These are phyloP conservation scores for Simplicillium sp. DNA, from an alignment of 2,329 filamentous ascomycete genomes.

Conservation along the genomic window DNA sequence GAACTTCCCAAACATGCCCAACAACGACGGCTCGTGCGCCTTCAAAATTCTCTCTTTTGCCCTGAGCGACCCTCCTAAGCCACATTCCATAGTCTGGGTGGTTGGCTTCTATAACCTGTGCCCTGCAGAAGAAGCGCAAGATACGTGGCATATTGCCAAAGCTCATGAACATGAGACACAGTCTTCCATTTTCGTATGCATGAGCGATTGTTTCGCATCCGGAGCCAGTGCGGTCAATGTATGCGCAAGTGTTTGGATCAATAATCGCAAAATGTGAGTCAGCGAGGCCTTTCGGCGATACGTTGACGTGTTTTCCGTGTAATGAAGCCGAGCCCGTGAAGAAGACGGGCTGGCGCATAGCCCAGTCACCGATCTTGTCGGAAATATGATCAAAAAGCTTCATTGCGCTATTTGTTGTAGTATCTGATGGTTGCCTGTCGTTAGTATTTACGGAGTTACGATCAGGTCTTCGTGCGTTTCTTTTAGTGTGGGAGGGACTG, in stretches of 20 bases:
- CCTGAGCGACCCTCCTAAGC: constrained; percentile 32
- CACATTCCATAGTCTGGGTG: constrained; percentile 35
- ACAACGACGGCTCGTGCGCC: constrained; percentile 52
- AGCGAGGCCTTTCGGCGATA: constrained; percentile 65
- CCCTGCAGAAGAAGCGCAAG: constrained; percentile 52
- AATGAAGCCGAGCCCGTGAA: constrained; percentile 68
- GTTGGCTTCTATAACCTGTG: constrained; percentile 50
- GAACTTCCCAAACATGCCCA: constrained; percentile 53
- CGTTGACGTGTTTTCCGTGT: constrained; percentile 60
- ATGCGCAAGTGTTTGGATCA: constrained; percentile 49
- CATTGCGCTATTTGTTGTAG: constrained; percentile 29
- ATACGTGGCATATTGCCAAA: constrained; percentile 53
- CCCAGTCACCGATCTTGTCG: constrained; percentile 51
- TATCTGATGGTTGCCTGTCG: not conserved
- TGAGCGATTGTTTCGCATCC: constrained; percentile 70
- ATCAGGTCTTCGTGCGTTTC: too few species aligned
- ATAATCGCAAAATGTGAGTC: constrained; percentile 54
- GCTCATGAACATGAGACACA: constrained; percentile 66
- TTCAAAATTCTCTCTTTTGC: constrained; percentile 25
- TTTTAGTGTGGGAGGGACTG: too few species aligned
- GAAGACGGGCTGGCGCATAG: constrained; percentile 60
- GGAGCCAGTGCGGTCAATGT: constrained; percentile 66
- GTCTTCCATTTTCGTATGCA: constrained; percentile 65
- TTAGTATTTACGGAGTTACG: not conserved
- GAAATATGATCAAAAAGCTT: constrained; percentile 48